Evolutionary conservation across 768 basidiomycete species (phyloP).

Genomic region (Crassisporium funariophilum): DNA sequence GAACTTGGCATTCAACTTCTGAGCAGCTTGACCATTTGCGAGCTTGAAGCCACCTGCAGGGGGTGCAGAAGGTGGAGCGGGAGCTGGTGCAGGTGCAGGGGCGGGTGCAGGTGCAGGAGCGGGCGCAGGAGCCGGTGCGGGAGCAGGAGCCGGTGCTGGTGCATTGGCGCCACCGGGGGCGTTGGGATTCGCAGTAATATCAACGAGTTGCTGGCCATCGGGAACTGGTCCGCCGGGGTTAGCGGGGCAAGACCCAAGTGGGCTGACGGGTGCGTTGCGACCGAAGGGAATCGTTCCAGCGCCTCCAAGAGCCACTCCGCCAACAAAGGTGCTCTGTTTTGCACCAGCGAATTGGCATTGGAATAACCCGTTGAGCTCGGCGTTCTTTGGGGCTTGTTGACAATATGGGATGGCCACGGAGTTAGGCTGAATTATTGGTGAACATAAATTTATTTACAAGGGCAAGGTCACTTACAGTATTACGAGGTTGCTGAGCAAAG

Average conservation of each 20-base stretch:
- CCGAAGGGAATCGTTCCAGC: slow-evolving; percentile 50
- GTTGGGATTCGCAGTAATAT: slow-evolving; percentile 36
- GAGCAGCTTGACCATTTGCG: slow-evolving; percentile 51
- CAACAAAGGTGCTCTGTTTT: slow-evolving; percentile 43
- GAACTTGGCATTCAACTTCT: slow-evolving; percentile 54
- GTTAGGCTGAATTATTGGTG: slow-evolving; percentile 36
- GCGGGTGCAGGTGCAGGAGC: slow-evolving; percentile 14
- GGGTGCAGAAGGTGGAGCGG: slow-evolving; percentile 16
- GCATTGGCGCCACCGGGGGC: slow-evolving; percentile 12
- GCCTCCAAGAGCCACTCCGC: slow-evolving; percentile 33
- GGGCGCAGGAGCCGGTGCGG: slow-evolving; percentile 9
- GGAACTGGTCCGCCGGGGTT: slow-evolving; percentile 44
- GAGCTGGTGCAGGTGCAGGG: slow-evolving; percentile 15
- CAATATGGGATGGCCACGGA: slow-evolving; percentile 51
- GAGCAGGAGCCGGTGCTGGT: slow-evolving; percentile 7
- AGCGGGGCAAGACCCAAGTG: slow-evolving; percentile 49
- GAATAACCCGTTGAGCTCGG: slow-evolving; percentile 54
- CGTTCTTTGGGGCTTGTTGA: slow-evolving; percentile 48
- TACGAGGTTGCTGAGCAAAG: slow-evolving; percentile 53
- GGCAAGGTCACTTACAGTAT: slow-evolving; percentile 43
- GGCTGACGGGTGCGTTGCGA: slow-evolving; percentile 34
- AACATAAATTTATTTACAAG: slow-evolving; percentile 10
- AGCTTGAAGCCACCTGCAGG: slow-evolving; percentile 31
- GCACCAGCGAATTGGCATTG: slow-evolving; percentile 51
- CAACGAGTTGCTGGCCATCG: slow-evolving; percentile 46